A percentile compares a stretch with the other conserved stretches of the same genome.
These are phyloP conservation scores for Elsinoe fawcettii DNA, from an alignment of 2,329 filamentous ascomycete species.

Conservation along the genomic window DNA sequence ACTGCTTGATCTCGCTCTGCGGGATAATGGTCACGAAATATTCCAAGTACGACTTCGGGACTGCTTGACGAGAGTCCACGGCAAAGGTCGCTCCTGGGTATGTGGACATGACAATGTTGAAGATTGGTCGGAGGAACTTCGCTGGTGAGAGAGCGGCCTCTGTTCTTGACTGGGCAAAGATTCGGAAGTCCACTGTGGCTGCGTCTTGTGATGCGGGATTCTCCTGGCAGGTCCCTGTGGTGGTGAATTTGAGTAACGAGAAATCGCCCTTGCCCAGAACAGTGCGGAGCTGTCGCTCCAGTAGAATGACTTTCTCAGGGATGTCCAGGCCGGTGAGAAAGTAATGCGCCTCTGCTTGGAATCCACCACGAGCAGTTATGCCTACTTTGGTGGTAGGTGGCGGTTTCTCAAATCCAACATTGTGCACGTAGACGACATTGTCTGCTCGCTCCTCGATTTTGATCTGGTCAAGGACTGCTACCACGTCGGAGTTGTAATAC, in stretches of 20 bases:
- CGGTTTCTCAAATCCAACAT: slow-evolving; percentile 37
- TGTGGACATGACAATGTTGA: slow-evolving; percentile 26
- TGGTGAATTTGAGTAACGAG: slow-evolving; percentile 24
- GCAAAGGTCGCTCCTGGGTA: slow-evolving; percentile 28
- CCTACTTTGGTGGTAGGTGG: slow-evolving; percentile 46
- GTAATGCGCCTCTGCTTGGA: slow-evolving; percentile 40
- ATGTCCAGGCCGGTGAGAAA: slow-evolving; percentile 41
- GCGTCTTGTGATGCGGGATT: slow-evolving; percentile 36
- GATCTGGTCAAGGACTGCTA: slow-evolving; percentile 43
- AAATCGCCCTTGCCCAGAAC: slow-evolving; percentile 25
- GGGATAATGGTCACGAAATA: slow-evolving; percentile 24
- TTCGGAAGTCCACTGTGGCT: slow-evolving; percentile 25
- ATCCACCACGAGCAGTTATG: slow-evolving; percentile 40
- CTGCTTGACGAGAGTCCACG: slow-evolving; percentile 24
- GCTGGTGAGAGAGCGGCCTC: slow-evolving; percentile 24
- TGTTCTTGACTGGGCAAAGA: slow-evolving; percentile 31
- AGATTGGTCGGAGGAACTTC: slow-evolving; percentile 25
- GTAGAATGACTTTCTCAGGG: slow-evolving; percentile 38
- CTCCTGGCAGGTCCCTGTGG: slow-evolving; percentile 21
- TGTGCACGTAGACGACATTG: slow-evolving; percentile 37
- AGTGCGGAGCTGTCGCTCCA: slow-evolving; percentile 38
- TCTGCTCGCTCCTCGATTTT: slow-evolving; percentile 44
- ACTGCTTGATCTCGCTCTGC: slow-evolving; percentile 25
- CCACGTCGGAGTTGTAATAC: slow-evolving; percentile 53
- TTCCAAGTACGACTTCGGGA: slow-evolving; percentile 21